These are phyloP conservation scores for Nicotiana obtusifolia DNA, from an alignment of 257 asterid genomes.

Conservation along the genomic window DNA sequence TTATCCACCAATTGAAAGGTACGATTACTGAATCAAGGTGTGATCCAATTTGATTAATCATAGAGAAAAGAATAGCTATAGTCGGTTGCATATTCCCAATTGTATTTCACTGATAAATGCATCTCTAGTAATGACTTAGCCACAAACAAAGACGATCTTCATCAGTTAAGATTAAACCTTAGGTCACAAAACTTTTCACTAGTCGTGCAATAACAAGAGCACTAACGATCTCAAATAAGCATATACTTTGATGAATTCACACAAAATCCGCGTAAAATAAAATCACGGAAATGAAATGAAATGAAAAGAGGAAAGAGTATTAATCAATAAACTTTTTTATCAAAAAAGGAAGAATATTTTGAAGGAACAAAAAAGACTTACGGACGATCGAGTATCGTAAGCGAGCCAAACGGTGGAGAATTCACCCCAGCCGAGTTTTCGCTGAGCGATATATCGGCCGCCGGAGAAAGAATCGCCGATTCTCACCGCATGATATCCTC, in stretches of 20 bases:
- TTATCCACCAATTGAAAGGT: neutral
- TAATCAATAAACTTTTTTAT: neutral
- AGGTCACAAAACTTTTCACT: neutral
- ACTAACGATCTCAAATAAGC: neutral
- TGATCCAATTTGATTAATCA: neutral
- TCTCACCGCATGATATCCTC: conserved; percentile 87
- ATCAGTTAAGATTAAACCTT: neutral
- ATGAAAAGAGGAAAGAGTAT: neutral
- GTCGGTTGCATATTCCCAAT: neutral
- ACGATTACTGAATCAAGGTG: neutral
- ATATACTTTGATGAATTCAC: neutral
- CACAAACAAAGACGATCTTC: neutral
- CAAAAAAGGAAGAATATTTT: neutral
- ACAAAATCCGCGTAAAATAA: neutral
- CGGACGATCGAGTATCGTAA: conserved; percentile 74
- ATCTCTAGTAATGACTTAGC: neutral
- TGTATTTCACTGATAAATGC: neutral
- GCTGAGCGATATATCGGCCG: conserved; percentile 88
- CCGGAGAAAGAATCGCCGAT: conserved; percentile 70
- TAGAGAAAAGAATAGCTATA: neutral
- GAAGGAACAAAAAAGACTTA: conserved; percentile 20
- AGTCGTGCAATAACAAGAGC: neutral
- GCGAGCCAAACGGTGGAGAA: conserved; percentile 99
- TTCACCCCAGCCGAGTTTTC: conserved; percentile 98
- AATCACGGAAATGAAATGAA: neutral